Evolutionary conservation across 202 grass and related monocot species (phyloP), one percentile per base, ranked within the genome.

Genomic region (Panicum hallii): DNA sequence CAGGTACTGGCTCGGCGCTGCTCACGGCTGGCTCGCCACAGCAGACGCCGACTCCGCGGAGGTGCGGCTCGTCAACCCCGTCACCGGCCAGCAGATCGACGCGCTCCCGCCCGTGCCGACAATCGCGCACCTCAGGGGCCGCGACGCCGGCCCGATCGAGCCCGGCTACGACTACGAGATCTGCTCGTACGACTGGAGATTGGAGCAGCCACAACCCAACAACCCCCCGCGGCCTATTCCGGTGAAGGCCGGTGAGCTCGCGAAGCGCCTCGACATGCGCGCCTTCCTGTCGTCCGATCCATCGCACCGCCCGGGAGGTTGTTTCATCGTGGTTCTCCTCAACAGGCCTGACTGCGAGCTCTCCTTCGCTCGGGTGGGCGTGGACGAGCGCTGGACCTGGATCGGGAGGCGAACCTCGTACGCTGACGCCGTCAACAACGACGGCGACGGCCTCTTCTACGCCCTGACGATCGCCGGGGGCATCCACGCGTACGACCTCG

Each of bases 21-120:
- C 69, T 9, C 45, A 32, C 2, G 45, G 69, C 23, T 72, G 69
- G 69, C 69, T 72, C 69, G 11, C 50, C 69, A 49, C 45, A 8
- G 44, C 45, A 3, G 69, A 72, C 23, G 62, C 28, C 62, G 45
- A 50, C 22, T 11, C 19, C n/a, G 45, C 69, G 2, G 15, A 32
- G 12, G 5, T 72, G 5, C 69, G 45, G 2, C 44, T 71, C 68
- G 68, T 71, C 44, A 71, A 71, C 44, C 68, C 44, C 22, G 68
- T 71, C 68, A 71, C 68, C 44, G 68, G 68, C 20, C 44, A 71
- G 44, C 68, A 9, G n/a, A 16, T 71, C 44, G n/a, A 47, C 20
- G 5, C 67, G 10, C 68, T 71, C 6, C 68, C 68, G 2, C 44
- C 68, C 17, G 43, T 71, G 22, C 13, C 44, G 9, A 48, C 44